These are phyloP conservation scores for Cryptococcus wingfieldii DNA, from an alignment of 1,284 basidiomycete species.

Conservation along the genomic window DNA sequence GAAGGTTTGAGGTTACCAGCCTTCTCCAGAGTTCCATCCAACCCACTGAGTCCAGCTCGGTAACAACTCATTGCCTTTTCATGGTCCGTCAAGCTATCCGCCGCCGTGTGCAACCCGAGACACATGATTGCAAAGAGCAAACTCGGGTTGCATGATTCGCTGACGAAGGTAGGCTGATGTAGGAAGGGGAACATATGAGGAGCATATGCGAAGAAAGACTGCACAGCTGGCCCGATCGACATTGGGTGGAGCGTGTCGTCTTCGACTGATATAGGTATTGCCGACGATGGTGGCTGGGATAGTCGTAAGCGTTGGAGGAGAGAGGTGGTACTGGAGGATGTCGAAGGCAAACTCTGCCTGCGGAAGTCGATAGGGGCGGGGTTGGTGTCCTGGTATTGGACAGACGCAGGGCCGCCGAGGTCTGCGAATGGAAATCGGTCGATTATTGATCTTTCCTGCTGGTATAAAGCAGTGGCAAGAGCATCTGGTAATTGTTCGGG, in stretches of 20 bases:
- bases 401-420: not conserved
- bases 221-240: not conserved
- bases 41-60: not conserved
- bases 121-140: constrained; percentile 3
- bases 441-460: not conserved
- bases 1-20: not conserved
- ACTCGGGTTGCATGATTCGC: not conserved
- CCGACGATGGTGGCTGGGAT: not conserved
- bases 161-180: constrained; percentile 4
- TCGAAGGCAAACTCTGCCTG: not conserved
- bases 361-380: not conserved
- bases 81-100: not conserved
- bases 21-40: constrained; percentile 1
- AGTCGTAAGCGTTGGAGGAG: not conserved
- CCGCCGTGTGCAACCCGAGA: constrained; percentile 1
- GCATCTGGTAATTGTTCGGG: too few species aligned
- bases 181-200: constrained; percentile 3
- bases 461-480: not conserved
- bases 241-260: not conserved
- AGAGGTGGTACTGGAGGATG: not conserved
- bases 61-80: not conserved
- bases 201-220: not conserved
- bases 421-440: not conserved
- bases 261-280: not conserved
- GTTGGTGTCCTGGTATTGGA: not conserved